Evolutionary conservation across 345 rosid species (phyloP).

Genomic region (Lagerstroemia speciosa): DNA sequence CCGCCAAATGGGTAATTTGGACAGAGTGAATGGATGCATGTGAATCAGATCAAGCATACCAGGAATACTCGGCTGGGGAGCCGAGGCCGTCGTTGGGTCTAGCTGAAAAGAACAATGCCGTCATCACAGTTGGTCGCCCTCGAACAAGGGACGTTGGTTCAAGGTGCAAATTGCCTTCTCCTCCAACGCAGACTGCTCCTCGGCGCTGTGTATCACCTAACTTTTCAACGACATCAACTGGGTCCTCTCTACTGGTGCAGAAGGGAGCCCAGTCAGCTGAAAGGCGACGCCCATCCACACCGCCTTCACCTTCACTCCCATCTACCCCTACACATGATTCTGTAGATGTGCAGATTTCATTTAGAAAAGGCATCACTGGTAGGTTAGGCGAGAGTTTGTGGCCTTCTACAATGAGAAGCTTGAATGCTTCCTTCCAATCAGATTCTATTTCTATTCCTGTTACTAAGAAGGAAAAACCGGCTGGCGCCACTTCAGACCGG

Average conservation of each 20-base stretch:
- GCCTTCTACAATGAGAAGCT: slow-evolving; percentile 99
- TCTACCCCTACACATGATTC: slow-evolving; percentile 69
- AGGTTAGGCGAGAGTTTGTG: slow-evolving; percentile 83
- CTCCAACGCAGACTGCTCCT: slow-evolving; percentile 32
- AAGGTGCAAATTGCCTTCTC: slow-evolving; percentile 76
- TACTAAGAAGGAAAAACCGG: slow-evolving; percentile 77
- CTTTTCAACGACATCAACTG: slow-evolving; percentile 38
- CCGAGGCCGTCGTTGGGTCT: slow-evolving; percentile 55
- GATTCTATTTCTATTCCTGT: slow-evolving; percentile 75
- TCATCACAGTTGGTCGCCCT: slow-evolving; percentile 38
- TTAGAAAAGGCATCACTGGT: slow-evolving; percentile 57
- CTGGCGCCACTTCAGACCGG: slow-evolving; percentile 49
- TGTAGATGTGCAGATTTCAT: slow-evolving; percentile 35
- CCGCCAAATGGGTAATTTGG: slow-evolving; percentile 38
- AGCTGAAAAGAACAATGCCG: slow-evolving; percentile 65
- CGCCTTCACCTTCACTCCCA: slow-evolving; percentile 27
- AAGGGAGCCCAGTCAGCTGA: slow-evolving; percentile 84
- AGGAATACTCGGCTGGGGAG: slow-evolving; percentile 41
- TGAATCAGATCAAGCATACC: slow-evolving; percentile 35
- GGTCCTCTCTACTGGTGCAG: slow-evolving; percentile 39
- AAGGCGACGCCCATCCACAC: slow-evolving; percentile 78
- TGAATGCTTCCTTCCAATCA: slow-evolving; percentile 87
- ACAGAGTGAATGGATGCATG: slow-evolving; percentile 68
- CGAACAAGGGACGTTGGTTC: slow-evolving; percentile 61
- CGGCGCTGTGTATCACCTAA: slow-evolving; percentile 73